phyloP scores from a whole-genome alignment of 768 basidiomycete genomes.

The Lyophyllum atratum region DNA sequence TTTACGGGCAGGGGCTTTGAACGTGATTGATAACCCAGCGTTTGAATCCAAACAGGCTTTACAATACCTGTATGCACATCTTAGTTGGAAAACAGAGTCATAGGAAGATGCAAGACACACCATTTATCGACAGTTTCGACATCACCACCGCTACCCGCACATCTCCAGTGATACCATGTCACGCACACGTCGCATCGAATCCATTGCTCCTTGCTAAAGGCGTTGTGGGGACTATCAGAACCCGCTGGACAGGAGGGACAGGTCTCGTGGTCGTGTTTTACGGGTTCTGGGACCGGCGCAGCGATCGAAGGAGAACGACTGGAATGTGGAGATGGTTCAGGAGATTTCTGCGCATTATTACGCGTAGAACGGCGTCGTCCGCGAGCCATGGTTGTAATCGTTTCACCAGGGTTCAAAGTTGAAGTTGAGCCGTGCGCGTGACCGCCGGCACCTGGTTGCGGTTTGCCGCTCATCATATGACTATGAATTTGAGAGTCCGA shows the following conservation, averaged over 20 bases:
- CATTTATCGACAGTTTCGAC: constrained; percentile 77
- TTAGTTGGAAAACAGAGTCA: constrained; percentile 8
- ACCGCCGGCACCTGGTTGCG: too few relatives aligned
- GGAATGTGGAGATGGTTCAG: constrained; percentile 31
- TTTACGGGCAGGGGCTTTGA: constrained; percentile 80
- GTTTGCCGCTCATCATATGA: too few relatives aligned
- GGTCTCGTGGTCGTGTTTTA: constrained; percentile 24
- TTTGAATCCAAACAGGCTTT: constrained; percentile 60
- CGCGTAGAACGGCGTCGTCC: constrained; percentile 45
- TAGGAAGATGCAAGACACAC: constrained; percentile 39
- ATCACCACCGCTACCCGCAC: constrained; percentile 67
- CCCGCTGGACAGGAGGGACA: constrained; percentile 57
- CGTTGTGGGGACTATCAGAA: constrained; percentile 27
- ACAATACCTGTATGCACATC: constrained; percentile 64
- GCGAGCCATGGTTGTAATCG: constrained; percentile 38
- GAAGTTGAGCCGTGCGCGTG: too few relatives aligned
- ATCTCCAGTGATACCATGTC: constrained; percentile 84
- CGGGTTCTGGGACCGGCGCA: constrained; percentile 21
- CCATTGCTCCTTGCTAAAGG: constrained; percentile 70
- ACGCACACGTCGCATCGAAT: constrained; percentile 82
- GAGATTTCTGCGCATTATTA: constrained; percentile 34
- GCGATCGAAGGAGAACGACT: constrained; percentile 29
- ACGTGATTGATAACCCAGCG: constrained; percentile 63
- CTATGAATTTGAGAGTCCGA: too few relatives aligned
- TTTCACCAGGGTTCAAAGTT: too few relatives aligned